Evolutionary conservation across 2,329 filamentous ascomycete species (phyloP), one percentile per base, ranked within the genome.

Genomic region (Phialocephala subalpina): DNA sequence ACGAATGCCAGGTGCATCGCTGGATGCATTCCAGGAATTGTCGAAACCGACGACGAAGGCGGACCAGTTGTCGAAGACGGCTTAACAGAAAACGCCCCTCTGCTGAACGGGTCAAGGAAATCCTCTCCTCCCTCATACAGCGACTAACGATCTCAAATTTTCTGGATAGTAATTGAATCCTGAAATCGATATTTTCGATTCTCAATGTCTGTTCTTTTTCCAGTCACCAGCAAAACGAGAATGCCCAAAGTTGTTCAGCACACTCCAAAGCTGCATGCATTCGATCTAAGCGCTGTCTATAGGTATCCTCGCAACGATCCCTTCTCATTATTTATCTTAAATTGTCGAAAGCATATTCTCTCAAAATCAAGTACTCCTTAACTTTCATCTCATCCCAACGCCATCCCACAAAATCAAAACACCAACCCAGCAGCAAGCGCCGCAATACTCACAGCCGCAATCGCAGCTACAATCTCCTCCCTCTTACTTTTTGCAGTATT

Each of bases 31-130:
- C 45, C 35, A 36, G 56, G 40, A 25, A 62, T 38, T 20, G 25
- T 56, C 5, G 71, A 74, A 45, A 73, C 72, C 9, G 72, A 74
- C 57, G 72, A 74, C 52, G 70, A 74, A 49, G 72, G 71, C 9
- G 67, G 70, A 18, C 62, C 72, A 11, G 61, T 68, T 2, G 70
- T 72, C n/a, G 72, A 73, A 42, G 63, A 68, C 63, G 68, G 66
- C 53, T 55, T 60, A 33, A 73, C 62, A 59, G 72, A 74, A 49
- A 69, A 67, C 36, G 70, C 69, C 27, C 71, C 72, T 18, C 59
- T 74, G 47, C 29, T 74, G 8, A 65, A 63, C 58, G 66, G 63
- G 14, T 66, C 57, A 22, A 62, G 65, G 42, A 71, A 72, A 58
- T 55, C 47, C 5, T 61, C 60, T 42, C 58, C n/a, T 22, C 45